Base-by-base conservation (phyloP, 441 rosid genomes). In the Francoa sonchifolia region DNA sequence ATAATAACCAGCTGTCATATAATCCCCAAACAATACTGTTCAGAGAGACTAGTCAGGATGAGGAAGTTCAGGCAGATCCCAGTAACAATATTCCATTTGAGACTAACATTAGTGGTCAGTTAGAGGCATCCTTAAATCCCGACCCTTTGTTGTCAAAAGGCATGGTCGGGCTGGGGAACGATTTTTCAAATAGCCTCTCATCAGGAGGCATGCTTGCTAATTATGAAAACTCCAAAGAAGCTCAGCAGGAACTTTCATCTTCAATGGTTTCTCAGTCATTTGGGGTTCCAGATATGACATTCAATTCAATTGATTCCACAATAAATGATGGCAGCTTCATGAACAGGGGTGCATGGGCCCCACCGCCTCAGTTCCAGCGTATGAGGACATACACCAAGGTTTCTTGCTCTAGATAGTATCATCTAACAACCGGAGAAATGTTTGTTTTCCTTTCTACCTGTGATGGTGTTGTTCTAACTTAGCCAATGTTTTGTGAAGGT, bases 361-460 rank as follows among this genome's bases (percentile, higher is more conserved):
- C 74, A 1, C 52, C 68, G 17, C 68, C 71, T 40, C 80, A 63
- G 43, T 55, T 68, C 54, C 86, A 68, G 59, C 62, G 74, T 41
- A 72, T 68, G 71, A 62, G 87, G 36, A 74, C 93, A 8, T 81
- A 57, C 30, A 75, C 84, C 8, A 81, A 81, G 83, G 93, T 77
- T 43, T 44, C 49, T 33, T 28, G 11, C 54, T 44, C 23, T 34
- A 6, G 30, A 26, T 17, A 36, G 35, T 32, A 29, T 8, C 13
- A 19, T 27, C 28, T 45, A 7, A 3, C 13, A 16, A 11, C 11
- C 19, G 25, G 25, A 39, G 19, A 13, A 1, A 8, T 22, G 7
- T 39, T 22, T 42, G 13, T 32, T 14, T 35, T 19, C 26, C 21
- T 26, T 40, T 6, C 11, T 39, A 2, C 8, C 20, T n/a, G 19